phyloP scores from a whole-genome alignment of 2,329 filamentous ascomycete species.

The Fusarium buharicum region DNA sequence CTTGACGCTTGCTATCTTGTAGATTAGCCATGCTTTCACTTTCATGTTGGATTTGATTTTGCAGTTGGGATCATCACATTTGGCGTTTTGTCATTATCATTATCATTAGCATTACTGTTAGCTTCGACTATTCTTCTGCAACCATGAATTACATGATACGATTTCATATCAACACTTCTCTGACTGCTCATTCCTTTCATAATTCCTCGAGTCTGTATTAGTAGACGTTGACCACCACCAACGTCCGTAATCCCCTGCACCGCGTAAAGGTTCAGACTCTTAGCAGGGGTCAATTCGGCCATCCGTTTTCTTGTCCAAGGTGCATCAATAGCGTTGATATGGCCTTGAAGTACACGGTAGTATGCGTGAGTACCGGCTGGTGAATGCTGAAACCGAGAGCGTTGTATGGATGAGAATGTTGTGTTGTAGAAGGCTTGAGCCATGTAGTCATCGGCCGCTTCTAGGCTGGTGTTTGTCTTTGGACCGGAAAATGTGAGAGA shows the following conservation, averaged over 20 bases:
- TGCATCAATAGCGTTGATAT: background rate
- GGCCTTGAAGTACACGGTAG: background rate
- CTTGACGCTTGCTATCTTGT: too few species aligned
- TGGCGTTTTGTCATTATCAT: background rate
- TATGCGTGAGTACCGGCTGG: too few species aligned
- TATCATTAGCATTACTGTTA: conserved; percentile 34
- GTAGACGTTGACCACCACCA: conserved; percentile 33
- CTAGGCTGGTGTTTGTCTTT: too few species aligned
- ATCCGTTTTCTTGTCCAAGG: conserved; percentile 2
- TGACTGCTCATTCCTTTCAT: conserved; percentile 10
- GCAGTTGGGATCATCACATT: background rate
- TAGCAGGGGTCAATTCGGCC: conserved; percentile 39
- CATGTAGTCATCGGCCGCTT: too few species aligned
- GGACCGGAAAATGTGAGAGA: too few species aligned
- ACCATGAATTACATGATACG: conserved; percentile 24
- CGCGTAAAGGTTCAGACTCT: conserved; percentile 46
- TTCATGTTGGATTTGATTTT: background rate
- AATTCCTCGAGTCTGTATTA: conserved; percentile 39
- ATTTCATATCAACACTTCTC: conserved; percentile 12
- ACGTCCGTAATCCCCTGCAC: conserved; percentile 42
- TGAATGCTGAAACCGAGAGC: too few species aligned
- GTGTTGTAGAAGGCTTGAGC: too few species aligned
- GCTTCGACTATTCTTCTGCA: conserved; percentile 24
- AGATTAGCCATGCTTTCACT: too few species aligned
- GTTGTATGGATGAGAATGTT: too few species aligned